Percentiles rank a stretch among this genome's conserved stretches.
Evolutionary conservation across 2,329 filamentous ascomycete genomes (phyloP).

Genomic region (Fusarium liriodendri): DNA sequence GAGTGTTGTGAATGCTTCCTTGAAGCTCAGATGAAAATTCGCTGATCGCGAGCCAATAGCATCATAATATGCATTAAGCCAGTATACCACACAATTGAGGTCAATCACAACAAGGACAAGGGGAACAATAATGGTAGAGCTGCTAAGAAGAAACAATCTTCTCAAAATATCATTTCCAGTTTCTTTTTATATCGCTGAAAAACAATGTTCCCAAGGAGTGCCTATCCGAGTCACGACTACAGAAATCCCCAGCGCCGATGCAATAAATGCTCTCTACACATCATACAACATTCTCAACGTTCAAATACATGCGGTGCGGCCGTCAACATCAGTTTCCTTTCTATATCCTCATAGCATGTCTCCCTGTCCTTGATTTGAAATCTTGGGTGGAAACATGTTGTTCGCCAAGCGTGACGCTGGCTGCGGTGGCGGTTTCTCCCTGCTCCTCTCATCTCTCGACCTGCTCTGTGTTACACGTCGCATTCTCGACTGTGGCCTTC

Average conservation of each 20-base stretch:
- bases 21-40: background rate
- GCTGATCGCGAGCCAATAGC: background rate
- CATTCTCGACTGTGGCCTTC: constrained; percentile 62
- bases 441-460: constrained; percentile 49
- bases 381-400: constrained; percentile 47
- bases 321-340: background rate
- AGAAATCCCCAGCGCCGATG: constrained; percentile 20
- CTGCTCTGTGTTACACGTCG: constrained; percentile 47
- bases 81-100: constrained; percentile 15
- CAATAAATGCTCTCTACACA: constrained; percentile 14
- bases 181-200: constrained; percentile 4
- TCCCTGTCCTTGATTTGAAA: constrained; percentile 50
- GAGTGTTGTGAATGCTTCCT: background rate
- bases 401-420: constrained; percentile 56
- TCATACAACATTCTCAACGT: constrained; percentile 26
- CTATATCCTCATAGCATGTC: constrained; percentile 48
- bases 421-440: constrained; percentile 52
- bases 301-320: constrained; percentile 14
- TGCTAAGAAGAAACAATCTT: background rate
- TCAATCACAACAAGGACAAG: background rate
- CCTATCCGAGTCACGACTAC: background rate
- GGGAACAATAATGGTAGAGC: background rate
- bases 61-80: constrained; percentile 28
- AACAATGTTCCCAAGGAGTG: background rate
- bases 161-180: constrained; percentile 5